Conservation (phyloP, 805 yeast species). For the Wickerhamomyces canadensis region DNA sequence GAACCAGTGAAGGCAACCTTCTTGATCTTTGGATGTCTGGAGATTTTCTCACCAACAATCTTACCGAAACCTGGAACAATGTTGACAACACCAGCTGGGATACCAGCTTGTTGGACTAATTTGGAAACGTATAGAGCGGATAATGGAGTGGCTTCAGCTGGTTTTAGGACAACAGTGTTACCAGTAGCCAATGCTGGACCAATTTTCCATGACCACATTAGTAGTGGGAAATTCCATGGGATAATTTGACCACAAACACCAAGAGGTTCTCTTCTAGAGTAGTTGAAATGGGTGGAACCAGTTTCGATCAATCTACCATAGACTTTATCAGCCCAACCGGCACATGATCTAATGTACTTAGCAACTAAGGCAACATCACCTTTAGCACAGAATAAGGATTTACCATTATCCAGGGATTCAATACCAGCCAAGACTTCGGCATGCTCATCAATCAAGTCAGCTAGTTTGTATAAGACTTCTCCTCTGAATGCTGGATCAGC, state of each 20-base stretch:
- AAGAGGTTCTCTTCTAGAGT: conserved; percentile 82
- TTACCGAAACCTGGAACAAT: conserved; percentile 83
- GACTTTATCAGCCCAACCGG: conserved; percentile 89
- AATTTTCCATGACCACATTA: conserved; percentile 92
- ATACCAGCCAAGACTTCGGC: conserved; percentile 69
- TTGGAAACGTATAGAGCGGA: conserved; percentile 74
- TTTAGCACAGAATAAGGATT: conserved; percentile 62
- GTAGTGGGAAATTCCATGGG: conserved; percentile 95
- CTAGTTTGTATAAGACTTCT: conserved; percentile 58
- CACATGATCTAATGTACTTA: conserved; percentile 73
- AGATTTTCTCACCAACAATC: conserved; percentile 75
- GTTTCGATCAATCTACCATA: conserved; percentile 73
- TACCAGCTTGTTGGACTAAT: conserved; percentile 73
- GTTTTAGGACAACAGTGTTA: conserved; percentile 80
- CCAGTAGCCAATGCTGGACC: conserved; percentile 93
- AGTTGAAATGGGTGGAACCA: conserved; percentile 66
- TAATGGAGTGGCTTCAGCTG: conserved; percentile 90
- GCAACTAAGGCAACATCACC: conserved; percentile 73
- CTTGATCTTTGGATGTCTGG: conserved; percentile 74
- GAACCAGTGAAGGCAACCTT: conserved; percentile 96
- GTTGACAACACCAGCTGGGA: conserved; percentile 89
- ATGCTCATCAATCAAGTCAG: conserved; percentile 70
- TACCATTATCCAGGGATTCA: conserved; percentile 88
- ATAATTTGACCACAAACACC: conserved; percentile 96
- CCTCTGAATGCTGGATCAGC: conserved; percentile 67